Base-by-base conservation (phyloP, 345 rosid genomes). In the Iberis pinnata region DNA sequence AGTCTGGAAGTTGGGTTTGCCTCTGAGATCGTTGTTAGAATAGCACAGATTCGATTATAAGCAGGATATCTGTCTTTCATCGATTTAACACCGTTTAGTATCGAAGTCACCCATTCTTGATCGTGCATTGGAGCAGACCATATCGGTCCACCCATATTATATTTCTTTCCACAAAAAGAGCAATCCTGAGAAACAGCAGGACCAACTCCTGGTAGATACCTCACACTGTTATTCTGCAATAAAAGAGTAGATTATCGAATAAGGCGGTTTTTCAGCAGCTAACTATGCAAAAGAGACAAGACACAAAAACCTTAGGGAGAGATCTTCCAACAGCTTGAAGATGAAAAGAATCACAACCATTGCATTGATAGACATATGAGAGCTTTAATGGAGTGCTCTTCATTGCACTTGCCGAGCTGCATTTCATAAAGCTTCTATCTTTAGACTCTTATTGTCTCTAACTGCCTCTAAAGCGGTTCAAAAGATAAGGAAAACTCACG, bases 51-150 rank as follows among this genome's bases (percentile, higher is more conserved):
- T 19, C 84, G 86, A 40, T 83, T 80, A 67, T 75, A 92, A 39
- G 97, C 99, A 63, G 97, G 97, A 78, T 88, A 92, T 5, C 65
- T 73, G 13, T 85, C 85, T 81, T 76, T 88, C 82, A 76, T 79
- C 51, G 87, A 77, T 67, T 71, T 80, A 45, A 92, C 82, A 68
- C 73, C 76, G 47, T 68, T 77, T 36, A 88, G 63, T n/a, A 79
- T 75, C 11, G 85, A 78, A 46, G 73, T 65, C 12, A 81, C 89
- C 99, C 95, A 92, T 18, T 88, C 94, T 56, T 67, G 95, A 75
- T 88, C 92, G 52, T 92, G 99, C 17, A 92, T 83, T 40, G 90
- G 82, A 20, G 94, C 99, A 49, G 99, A 88, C 99, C 97, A 92
- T 64, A 92, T 77, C 5, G 97, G 95, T 14, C 99, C 95, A 9